Evolutionary conservation across 495 filamentous ascomycete genomes (phyloP), one percentile per base, ranked within the genome.

Genomic region (Glarea lozoyensis): DNA sequence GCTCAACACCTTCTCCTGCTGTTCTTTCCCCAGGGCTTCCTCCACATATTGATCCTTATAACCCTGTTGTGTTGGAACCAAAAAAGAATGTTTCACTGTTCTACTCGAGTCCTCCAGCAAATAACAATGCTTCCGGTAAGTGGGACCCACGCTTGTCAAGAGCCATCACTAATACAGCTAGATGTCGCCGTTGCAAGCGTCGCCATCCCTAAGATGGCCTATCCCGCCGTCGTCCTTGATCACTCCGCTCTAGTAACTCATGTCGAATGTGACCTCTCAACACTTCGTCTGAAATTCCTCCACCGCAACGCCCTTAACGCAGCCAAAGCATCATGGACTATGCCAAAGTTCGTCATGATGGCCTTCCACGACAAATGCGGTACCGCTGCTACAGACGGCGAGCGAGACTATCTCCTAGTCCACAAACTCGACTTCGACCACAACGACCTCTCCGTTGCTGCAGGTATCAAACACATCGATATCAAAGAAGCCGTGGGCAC

Each of bases 311-410:
- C 34, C 2, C 34, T 37, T 37, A 11, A 19, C 3, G 34, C 17
- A 3, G 34, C 34, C 13, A 18, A 37, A 17, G 17, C 10, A 37
- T 37, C 34, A 37, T 37, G 34, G 34, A 37, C 34, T 4, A 37
- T 37, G 34, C 34, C 34, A 2, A 37, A 37, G 20, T 37, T 37
- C 11, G 17, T 37, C 13, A 15, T 37, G 34, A 37, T 37, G 34
- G 34, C 34, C 11, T 37, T 37, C 18, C 34, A 37, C 17, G 18
- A 37, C n/a, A 37, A 37, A 19, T 37, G 34, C 13, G 34, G 34
- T 11, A n/a, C 13, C 16, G 34, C 34, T 4, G 20, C 10, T 19
- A 19, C 16, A 18, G 20, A n/a, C 20, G 34, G 34, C 11, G 34
- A 37, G 11, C 16, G 34, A 19, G 34, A 37, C 20, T 37, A 37